Conservation (phyloP, 2,329 filamentous ascomycete species). For the Colletotrichum sp. region DNA sequence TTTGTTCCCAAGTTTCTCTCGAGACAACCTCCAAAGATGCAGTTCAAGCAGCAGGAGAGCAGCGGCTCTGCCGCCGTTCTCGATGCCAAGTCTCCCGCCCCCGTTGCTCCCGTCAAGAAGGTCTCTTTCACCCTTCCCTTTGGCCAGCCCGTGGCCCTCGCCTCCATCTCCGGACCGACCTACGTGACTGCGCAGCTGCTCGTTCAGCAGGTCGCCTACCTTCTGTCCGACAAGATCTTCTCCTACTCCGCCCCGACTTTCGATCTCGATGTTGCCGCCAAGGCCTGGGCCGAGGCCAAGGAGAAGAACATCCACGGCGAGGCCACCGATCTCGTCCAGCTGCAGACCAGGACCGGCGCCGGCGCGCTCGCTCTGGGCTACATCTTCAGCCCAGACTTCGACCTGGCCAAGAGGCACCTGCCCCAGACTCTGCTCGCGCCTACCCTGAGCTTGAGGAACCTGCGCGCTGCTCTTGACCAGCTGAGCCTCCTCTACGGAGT, state of each 20-base stretch:
- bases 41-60: conserved; percentile 43
- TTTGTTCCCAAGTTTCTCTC: not conserved
- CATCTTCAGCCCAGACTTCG: conserved; percentile 97
- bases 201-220: conserved; percentile 94
- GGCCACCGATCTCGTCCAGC: conserved; percentile 75
- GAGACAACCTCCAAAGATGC: conserved; percentile 5
- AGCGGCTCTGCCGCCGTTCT: conserved; percentile 35
- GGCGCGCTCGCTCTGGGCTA: conserved; percentile 93
- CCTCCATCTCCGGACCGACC: conserved; percentile 80
- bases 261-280: conserved; percentile 84
- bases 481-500: conserved; percentile 90
- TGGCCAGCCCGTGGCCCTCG: conserved; percentile 58
- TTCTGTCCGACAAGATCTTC: conserved; percentile 96
- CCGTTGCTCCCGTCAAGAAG: conserved; percentile 40
- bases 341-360: conserved; percentile 89
- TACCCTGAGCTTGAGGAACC: conserved; percentile 78
- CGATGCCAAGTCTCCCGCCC: conserved; percentile 32
- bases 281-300: conserved; percentile 73
- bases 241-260: conserved; percentile 95
- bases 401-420: conserved; percentile 86
- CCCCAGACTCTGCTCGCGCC: conserved; percentile 91
- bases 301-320: conserved; percentile 85
- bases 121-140: conserved; percentile 62
- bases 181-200: conserved; percentile 94
- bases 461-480: conserved; percentile 88